Percentiles rank a stretch among this genome's conserved stretches.
Evolutionary conservation across 2,329 filamentous ascomycete genomes (phyloP).

Genomic region (Cercospora sp.): DNA sequence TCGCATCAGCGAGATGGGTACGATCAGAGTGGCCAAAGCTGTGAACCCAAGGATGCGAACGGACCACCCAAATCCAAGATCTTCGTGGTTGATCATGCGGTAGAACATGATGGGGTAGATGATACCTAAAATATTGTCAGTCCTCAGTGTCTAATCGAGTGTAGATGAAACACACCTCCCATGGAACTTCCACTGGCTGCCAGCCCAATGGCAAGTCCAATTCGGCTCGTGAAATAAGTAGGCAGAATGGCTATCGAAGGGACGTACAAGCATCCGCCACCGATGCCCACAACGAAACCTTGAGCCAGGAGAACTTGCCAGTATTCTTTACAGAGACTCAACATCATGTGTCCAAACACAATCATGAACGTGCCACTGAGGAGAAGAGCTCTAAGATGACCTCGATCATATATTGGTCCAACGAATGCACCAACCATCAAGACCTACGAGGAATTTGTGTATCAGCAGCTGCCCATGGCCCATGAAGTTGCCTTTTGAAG

Average conservation of each 20-base stretch:
- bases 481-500: neutral
- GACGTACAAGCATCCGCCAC: conserved; percentile 47
- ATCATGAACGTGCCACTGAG: conserved; percentile 47
- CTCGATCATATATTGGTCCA: conserved; percentile 53
- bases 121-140: conserved; percentile 25
- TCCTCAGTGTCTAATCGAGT: neutral
- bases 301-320: conserved; percentile 54
- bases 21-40: conserved; percentile 34
- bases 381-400: conserved; percentile 49
- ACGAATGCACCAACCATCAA: conserved; percentile 48
- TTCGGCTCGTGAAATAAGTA: conserved; percentile 50
- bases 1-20: conserved; percentile 37
- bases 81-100: conserved; percentile 29
- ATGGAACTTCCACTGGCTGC: conserved; percentile 49
- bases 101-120: conserved; percentile 43
- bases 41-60: conserved; percentile 39
- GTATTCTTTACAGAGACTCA: conserved; percentile 49
- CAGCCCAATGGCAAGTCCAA: conserved; percentile 49
- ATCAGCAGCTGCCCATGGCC: neutral
- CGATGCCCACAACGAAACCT: conserved; percentile 51
- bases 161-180: conserved; percentile 16
- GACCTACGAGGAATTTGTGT: conserved; percentile 25
- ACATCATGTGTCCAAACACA: conserved; percentile 55
- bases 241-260: conserved; percentile 50
- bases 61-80: conserved; percentile 36